phyloP scores from a whole-genome alignment of 257 asterid species.

The Jacaranda mimosifolia region DNA sequence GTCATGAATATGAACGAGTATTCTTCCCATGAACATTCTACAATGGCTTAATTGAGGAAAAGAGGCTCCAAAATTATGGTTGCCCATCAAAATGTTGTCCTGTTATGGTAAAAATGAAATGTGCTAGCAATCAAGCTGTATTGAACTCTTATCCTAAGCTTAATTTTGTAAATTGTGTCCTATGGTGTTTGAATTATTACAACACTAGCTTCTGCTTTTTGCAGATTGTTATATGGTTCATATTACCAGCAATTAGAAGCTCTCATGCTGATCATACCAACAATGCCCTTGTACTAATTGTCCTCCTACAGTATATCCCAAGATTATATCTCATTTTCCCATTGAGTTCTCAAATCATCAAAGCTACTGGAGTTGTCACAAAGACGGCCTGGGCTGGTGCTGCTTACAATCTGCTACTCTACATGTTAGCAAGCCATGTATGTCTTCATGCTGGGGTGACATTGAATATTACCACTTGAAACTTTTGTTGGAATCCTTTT shows the following conservation, averaged over 20 bases:
- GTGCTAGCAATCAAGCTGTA: not conserved
- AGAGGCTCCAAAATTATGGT: not conserved
- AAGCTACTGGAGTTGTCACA: slow-evolving; percentile 90
- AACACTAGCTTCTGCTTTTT: slow-evolving; percentile 18
- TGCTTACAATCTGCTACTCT: slow-evolving; percentile 78
- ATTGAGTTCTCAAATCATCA: slow-evolving; percentile 78
- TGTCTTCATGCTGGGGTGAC: slow-evolving; percentile 5
- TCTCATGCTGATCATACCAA: slow-evolving; percentile 83
- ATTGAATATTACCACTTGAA: not conserved
- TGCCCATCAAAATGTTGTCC: slow-evolving; percentile 15
- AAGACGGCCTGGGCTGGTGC: slow-evolving; percentile 96
- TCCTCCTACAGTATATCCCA: slow-evolving; percentile 74
- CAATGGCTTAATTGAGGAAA: not conserved
- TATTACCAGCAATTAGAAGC: slow-evolving; percentile 82
- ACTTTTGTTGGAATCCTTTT: not conserved
- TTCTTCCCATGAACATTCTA: too few relatives aligned
- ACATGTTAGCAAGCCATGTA: slow-evolving; percentile 93
- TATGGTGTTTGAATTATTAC: not conserved
- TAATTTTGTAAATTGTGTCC: not conserved
- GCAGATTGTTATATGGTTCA: slow-evolving; percentile 90
- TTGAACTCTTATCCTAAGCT: not conserved
- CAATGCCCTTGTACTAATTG: slow-evolving; percentile 71
- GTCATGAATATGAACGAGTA: too few relatives aligned
- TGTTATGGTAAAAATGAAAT: not conserved
- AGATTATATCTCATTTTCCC: slow-evolving; percentile 86